Conservation (phyloP, 352 stramenopile species). For the Pythium periplocum region DNA sequence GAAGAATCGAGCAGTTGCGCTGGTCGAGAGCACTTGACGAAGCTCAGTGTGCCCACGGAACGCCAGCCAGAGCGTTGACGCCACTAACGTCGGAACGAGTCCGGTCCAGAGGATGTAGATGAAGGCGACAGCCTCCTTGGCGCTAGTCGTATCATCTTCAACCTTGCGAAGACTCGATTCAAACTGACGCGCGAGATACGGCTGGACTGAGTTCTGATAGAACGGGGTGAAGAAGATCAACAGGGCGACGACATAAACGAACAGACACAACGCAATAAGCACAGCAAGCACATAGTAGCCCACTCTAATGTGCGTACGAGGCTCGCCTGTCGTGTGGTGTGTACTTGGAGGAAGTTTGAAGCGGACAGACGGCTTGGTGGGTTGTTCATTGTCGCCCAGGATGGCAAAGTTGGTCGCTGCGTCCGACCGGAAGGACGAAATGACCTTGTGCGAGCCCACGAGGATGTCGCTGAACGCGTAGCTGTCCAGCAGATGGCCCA, state of each 20-base stretch:
- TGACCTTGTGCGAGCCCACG: too few species aligned
- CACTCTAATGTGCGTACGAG: too few species aligned
- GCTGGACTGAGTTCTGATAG: conserved; percentile 16
- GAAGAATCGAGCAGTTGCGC: conserved; percentile 6
- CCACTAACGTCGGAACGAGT: conserved; percentile 8
- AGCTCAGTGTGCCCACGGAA: conserved; percentile 7
- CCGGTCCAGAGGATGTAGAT: conserved; percentile 22
- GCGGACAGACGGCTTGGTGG: too few species aligned
- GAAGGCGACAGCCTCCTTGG: conserved; percentile 17
- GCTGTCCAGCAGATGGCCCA: too few species aligned
- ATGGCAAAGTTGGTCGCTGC: too few species aligned
- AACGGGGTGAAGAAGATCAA: conserved; percentile 21
- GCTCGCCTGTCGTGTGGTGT: too few species aligned
- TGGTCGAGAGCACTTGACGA: conserved; percentile 1
- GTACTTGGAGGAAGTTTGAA: too few species aligned
- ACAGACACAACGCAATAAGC: conserved; percentile 7
- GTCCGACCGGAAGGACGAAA: too few species aligned
- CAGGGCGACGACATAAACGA: conserved; percentile 9
- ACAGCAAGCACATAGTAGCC: too few species aligned
- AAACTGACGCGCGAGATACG: conserved; percentile 11
- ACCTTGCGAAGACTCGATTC: conserved; percentile 10
- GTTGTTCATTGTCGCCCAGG: too few species aligned
- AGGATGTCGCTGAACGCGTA: too few species aligned
- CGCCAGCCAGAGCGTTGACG: conserved; percentile 12
- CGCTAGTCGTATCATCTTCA: conserved; percentile 12